Conservation (phyloP, 352 stramenopile species). For the Globisporangium nunn region DNA sequence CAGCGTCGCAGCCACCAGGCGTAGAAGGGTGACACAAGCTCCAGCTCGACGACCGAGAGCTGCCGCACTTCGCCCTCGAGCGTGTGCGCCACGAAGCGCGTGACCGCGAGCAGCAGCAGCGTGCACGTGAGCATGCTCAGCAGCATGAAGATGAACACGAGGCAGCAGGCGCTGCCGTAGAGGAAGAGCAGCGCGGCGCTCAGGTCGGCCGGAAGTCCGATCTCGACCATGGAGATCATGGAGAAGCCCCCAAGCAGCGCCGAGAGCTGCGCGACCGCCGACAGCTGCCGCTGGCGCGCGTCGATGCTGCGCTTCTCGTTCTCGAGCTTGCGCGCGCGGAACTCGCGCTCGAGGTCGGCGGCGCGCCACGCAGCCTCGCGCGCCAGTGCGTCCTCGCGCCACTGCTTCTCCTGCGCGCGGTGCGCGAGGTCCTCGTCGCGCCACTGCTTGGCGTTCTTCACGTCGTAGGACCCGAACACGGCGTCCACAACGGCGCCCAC, state of each 20-base stretch:
- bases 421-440: conserved; percentile 69
- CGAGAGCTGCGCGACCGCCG: conserved; percentile 51
- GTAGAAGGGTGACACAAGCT: conserved; percentile 61
- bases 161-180: conserved; percentile 46
- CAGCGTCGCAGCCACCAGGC: conserved; percentile 64
- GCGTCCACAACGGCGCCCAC: conserved; percentile 63
- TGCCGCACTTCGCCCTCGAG: conserved; percentile 57
- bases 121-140: conserved; percentile 65
- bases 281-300: conserved; percentile 56
- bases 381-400: conserved; percentile 63
- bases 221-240: conserved; percentile 71
- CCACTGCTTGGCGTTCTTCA: conserved; percentile 84
- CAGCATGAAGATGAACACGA: conserved; percentile 76
- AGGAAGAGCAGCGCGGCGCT: conserved; percentile 47
- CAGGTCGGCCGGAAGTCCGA: conserved; percentile 36
- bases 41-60: conserved; percentile 48
- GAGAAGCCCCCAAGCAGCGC: conserved; percentile 64
- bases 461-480: conserved; percentile 79
- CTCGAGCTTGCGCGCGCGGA: conserved; percentile 66
- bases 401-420: conserved; percentile 75
- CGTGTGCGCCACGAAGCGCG: conserved; percentile 71
- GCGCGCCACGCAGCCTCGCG: conserved; percentile 63
- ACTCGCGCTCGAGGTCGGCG: conserved; percentile 62
- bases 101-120: conserved; percentile 64
- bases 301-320: conserved; percentile 76